Base-by-base conservation (phyloP, 1,284 basidiomycete genomes). In the Ganoderma resinaceum region DNA sequence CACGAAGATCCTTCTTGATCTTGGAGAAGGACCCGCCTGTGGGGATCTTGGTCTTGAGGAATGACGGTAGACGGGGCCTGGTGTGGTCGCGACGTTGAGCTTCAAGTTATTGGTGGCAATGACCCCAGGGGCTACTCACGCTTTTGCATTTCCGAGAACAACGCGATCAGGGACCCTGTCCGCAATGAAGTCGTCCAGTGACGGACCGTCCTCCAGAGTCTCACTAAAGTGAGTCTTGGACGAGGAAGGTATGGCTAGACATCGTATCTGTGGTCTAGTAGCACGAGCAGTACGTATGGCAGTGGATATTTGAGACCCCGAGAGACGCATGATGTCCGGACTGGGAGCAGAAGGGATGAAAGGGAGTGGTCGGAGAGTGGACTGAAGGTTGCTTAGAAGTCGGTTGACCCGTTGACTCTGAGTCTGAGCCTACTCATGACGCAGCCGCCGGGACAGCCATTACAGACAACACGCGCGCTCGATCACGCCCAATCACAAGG, bases 1-100 rank as follows among this genome's bases (percentile, higher is more conserved):
- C 97, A 66, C 98, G 87, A 26, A 99, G 85, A 79, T 99, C 98
- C 75, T 93, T 94, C 87, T 98, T 99, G 76, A 99, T 99, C 75
- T 90, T 94, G 70, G 90, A 92, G 80, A 93, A 99, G 14, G 95
- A 96, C 35, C 86, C 84, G 33, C 97, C 96, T 0, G 92, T 95
- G 0, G 98, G 97, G 73, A 97, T 96, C 38, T 91, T 91, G 29
- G 97, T 98, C 84, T 99, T 99, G 40, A 99, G 85, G 82, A 94
- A 95, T 3, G 91, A 90, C 16, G 98, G 98, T 23, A 99, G 86
- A 23, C 98, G 94, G 29, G 94, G 94, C 49, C 95, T 97, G 75
- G 8, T n/a, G 46, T 16, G 62, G 38, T 58, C 18, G 59, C 18
- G 35, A 60, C 16, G 11, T 18, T 63, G 37, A 38, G n/a, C 38